Percentiles rank a stretch among this genome's conserved stretches.
Conservation (phyloP, 2,329 filamentous ascomycete genomes). For the Balansia obtecta region DNA sequence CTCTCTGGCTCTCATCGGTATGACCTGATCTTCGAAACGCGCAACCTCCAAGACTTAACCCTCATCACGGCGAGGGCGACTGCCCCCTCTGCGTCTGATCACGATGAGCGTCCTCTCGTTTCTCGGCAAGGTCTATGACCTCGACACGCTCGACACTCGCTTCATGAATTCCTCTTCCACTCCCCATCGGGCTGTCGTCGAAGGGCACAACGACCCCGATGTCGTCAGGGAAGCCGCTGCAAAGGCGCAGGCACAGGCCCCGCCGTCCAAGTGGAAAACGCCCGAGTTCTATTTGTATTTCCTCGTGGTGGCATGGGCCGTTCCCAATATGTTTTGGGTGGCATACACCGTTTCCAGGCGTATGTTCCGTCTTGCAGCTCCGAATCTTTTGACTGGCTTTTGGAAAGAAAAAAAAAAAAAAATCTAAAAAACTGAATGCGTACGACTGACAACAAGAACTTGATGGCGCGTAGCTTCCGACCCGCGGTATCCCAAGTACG, state of each 20-base stretch:
- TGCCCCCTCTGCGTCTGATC: background rate
- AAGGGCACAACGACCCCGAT: constrained; percentile 33
- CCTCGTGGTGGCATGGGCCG: constrained; percentile 46
- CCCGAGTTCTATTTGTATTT: constrained; percentile 79
- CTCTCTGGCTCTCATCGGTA: background rate
- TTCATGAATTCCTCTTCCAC: constrained; percentile 59
- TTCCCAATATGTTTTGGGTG: constrained; percentile 88
- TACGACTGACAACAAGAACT: background rate
- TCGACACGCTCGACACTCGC: constrained; percentile 48
- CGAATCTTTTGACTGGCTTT: no score
- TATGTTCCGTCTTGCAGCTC: constrained; percentile 27
- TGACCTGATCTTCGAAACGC: background rate
- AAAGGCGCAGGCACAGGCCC: constrained; percentile 30
- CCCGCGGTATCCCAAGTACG: constrained; percentile 66
- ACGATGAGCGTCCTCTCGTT: constrained; percentile 32
- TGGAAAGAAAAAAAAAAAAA: no score
- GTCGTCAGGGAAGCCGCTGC: constrained; percentile 18
- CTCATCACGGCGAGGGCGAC: background rate
- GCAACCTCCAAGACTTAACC: background rate
- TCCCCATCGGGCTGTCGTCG: constrained; percentile 47
- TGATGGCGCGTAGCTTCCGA: constrained; percentile 50
- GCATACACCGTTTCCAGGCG: constrained; percentile 75
- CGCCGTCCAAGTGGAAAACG: constrained; percentile 70
- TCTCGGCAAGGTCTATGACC: constrained; percentile 45
- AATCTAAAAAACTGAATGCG: background rate